Evolutionary conservation across 2,329 filamentous ascomycete genomes (phyloP).

Genomic region (Stemphylium lycopersici): DNA sequence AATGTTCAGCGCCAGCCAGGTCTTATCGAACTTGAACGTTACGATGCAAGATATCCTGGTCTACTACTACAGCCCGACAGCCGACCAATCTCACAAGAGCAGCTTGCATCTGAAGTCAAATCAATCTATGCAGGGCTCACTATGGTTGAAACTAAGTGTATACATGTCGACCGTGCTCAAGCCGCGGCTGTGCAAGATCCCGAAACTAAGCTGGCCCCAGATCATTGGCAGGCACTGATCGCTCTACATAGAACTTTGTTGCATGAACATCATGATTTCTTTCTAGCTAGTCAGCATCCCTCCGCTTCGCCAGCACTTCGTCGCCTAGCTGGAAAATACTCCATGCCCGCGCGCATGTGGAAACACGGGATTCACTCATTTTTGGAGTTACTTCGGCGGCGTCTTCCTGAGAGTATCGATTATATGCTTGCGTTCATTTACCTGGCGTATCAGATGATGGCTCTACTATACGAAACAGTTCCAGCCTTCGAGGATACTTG

Average conservation of each 20-base stretch:
- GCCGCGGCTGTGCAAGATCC: slow-evolving; percentile 59
- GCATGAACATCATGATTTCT: slow-evolving; percentile 70
- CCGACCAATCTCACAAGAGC: slow-evolving; percentile 74
- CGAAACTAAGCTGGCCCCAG: slow-evolving; percentile 55
- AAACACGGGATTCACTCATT: slow-evolving; percentile 88
- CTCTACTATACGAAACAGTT: slow-evolving; percentile 83
- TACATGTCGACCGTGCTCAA: slow-evolving; percentile 76
- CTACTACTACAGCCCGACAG: slow-evolving; percentile 66
- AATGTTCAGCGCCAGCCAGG: slow-evolving; percentile 29
- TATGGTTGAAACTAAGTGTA: slow-evolving; percentile 87
- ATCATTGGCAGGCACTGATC: slow-evolving; percentile 86
- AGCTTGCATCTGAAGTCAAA: slow-evolving; percentile 81
- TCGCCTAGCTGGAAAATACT: slow-evolving; percentile 77
- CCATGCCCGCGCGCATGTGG: slow-evolving; percentile 95
- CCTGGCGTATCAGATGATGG: slow-evolving; percentile 87
- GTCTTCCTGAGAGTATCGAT: slow-evolving; percentile 77
- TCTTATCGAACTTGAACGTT: slow-evolving; percentile 44
- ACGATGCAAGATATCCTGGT: slow-evolving; percentile 44
- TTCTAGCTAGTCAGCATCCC: slow-evolving; percentile 83
- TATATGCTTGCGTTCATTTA: slow-evolving; percentile 94
- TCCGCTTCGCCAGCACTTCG: slow-evolving; percentile 72
- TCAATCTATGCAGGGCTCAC: slow-evolving; percentile 82
- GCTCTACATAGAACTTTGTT: slow-evolving; percentile 80
- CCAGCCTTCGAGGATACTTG: slow-evolving; percentile 84
- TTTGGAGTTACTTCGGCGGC: slow-evolving; percentile 69